Evolutionary conservation across 331 rosid genomes (phyloP), one percentile per base, ranked within the genome.

Genomic region (Acacia pycnantha): DNA sequence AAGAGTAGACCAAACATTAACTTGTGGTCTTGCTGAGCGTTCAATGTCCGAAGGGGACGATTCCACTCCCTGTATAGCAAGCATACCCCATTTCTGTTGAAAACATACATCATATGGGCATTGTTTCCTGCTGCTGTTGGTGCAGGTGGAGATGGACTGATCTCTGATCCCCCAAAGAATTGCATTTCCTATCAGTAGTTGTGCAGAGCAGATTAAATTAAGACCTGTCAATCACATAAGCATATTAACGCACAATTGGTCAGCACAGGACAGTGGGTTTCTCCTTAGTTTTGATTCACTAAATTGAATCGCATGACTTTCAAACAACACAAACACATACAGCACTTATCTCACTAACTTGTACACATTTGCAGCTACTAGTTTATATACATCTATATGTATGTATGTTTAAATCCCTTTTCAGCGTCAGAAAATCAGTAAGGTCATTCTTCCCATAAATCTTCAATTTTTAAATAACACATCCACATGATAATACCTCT

Each of bases 1-100:
- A 95, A 95, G 73, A 95, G 98, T 69, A 95, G 81, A 62, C 99
- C 99, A 83, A 95, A 95, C 98, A 93, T 93, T 74, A 95, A 92
- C 87, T 95, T 95, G 79, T 95, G 99, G 78, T 95, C 99, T 84
- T 95, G 99, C 43, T 92, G 97, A 24, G 91, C 84, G 79, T 89
- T 83, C 84, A 95, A 85, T 11, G 99, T 95, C 53, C 93, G 88
- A 53, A 92, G 87, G 35, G 99, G 98, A 6, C 98, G 98, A 85
- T 90, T 92, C 99, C 98, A 95, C 72, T 95, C 99, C 66, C 94
- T 85, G 83, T 95, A 95, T 41, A 93, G 94, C 89, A 95, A 82
- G 87, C 99, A 95, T 35, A 92, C 82, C 70, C 99, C 99, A 85
- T 90, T 95, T 48, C 98, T 85, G 67, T 93, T 90, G 91, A 95